Conservation (phyloP, 139 green algal species). For the Chlorella ohadii region DNA sequence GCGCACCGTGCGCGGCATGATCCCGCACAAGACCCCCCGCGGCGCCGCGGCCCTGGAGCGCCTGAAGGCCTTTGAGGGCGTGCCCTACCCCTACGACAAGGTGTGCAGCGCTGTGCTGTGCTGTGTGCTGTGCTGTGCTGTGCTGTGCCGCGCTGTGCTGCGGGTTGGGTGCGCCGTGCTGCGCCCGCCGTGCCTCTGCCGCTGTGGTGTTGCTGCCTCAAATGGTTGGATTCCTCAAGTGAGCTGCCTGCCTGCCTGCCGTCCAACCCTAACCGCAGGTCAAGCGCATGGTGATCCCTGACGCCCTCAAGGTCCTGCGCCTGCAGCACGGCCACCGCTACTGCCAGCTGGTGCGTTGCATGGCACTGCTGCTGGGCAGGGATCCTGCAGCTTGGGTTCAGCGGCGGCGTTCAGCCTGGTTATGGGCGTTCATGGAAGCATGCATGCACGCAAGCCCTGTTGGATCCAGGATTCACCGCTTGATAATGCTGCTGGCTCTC, state of each 20-base stretch:
- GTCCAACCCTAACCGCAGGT: constrained; percentile 89
- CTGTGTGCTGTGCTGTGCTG: not conserved
- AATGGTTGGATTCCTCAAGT: too few species aligned
- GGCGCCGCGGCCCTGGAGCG: constrained; percentile 94
- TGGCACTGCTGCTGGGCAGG: too few species aligned
- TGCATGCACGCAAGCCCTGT: too few species aligned
- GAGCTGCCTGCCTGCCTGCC: too few species aligned
- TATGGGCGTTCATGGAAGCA: too few species aligned
- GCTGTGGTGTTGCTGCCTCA: too few species aligned
- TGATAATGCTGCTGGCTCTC: too few species aligned
- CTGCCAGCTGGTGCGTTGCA: constrained; percentile 74
- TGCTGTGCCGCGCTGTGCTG: not conserved
- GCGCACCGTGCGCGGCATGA: constrained; percentile 95
- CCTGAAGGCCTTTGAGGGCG: constrained; percentile 96
- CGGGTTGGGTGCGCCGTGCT: not conserved
- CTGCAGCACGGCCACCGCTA: constrained; percentile 93
- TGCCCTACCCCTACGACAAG: constrained; percentile 75
- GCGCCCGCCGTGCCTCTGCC: too few species aligned
- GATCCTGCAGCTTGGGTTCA: too few species aligned
- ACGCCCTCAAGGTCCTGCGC: constrained; percentile 96
- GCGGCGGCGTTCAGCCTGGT: too few species aligned
- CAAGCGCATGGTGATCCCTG: constrained; percentile 97
- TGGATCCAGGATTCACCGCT: too few species aligned
- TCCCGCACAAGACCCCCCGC: constrained; percentile 97
- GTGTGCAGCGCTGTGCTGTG: not conserved